Evolutionary conservation across 371 early-diverging fungal genomes (phyloP), one percentile per base, ranked within the genome.

Genomic region (Circinella umbellata): DNA sequence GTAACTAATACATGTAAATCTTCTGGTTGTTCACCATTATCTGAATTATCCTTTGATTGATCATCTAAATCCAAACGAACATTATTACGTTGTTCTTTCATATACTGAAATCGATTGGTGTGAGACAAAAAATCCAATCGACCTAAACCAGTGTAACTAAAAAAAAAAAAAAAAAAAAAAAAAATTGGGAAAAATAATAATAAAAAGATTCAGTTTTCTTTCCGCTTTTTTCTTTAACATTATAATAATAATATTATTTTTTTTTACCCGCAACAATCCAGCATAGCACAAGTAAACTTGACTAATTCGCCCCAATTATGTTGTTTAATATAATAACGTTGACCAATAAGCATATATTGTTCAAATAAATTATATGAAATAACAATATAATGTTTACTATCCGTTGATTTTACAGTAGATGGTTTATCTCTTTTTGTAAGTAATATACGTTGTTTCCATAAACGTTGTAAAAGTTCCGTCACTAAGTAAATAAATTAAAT

Each of bases 391-490:
- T 80, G 82, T 57, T 78, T 80, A 67, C 79, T 79, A 48, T 80
- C 80, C 0, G 83, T 83, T 0, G 80, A 80, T 59, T 73, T 80
- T 10, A 83, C 77, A 7, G 75, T 75, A 9, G 82, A 76, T 15
- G 74, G 51, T 42, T 72, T 74, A 34, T 83, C 80, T 59, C 71
- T 70, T 55, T 72, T 55, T 8, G 76, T 76, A 8, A 83, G 70
- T 9, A 77, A 17, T 34, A 83, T 63, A 39, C 80, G 71, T 61
- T 80, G 79, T 53, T 83, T 80, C 64, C 80, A 83, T 37, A 83
- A 71, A 11, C 83, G 76, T 61, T 80, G 80, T 27, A 83, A 74
- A 39, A 83, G 63, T 34, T 83, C 83, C 13, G 80, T 83, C 35
- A 80, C 83, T 76, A 42, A 6, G 35, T 27, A 35, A 64, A 36